Evolutionary conservation across 169 alveolate species (phyloP), one percentile per base, ranked within the genome.

Genomic region (Plasmodium vinckei): DNA sequence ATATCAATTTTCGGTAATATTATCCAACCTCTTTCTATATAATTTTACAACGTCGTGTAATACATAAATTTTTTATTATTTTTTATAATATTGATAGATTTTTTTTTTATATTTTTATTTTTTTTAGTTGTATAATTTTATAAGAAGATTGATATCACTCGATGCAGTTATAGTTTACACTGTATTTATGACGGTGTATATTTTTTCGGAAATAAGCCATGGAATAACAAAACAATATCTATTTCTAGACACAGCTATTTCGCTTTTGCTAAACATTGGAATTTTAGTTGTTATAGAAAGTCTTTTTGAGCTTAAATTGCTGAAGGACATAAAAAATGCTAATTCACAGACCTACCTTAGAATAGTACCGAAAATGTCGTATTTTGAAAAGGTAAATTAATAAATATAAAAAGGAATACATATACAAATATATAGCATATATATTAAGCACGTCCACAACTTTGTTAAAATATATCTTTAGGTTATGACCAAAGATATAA

Each of bases 401-500:
- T 21, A 51, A 47, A 27, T 39, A 57, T 33, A 84, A 13, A 47
- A 51, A 61, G 44, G 15, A 21, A 47, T 17, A n/a, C 39, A 33
- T 33, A 33, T 33, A 33, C 5, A 5, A 33, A 33, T 33, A 33
- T 33, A 33, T 33, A 33, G 42, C 42, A 33, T 33, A 33, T 33
- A 3, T 33, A 33, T 33, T 33, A 0, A 0, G 42, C 0, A 3
- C 42, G 5, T 4, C 1, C 42, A 4, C 7, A 33, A 33, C 42
- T 33, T 33, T 33, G 42, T 33, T 33, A 33, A 33, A 33, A 33
- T 33, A 33, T 33, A 33, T 33, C 15, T 51, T 69, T 69, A 86
- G 91, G 91, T 86, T 42, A 86, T 65, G 73, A 86, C 91, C 7
- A 86, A 86, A 15, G 91, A 86, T 23, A 86, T 86, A 57, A 86